phyloP scores from a whole-genome alignment of 345 rosid genomes.

The Pistacia integerrima region DNA sequence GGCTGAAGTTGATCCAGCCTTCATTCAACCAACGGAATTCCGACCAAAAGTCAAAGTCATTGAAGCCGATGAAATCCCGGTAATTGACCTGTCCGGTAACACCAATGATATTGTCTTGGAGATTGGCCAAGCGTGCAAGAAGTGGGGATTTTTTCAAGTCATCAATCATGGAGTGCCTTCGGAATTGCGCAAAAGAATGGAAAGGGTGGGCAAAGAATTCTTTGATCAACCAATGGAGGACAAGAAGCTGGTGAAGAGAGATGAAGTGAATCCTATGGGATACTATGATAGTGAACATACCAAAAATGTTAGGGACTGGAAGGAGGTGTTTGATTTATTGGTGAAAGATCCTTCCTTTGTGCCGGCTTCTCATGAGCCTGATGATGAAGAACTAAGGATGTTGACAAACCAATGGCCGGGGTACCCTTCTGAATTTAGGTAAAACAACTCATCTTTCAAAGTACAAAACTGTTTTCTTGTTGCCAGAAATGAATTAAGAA shows the following conservation, averaged over 20 bases:
- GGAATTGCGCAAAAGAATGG: slow-evolving; percentile 31
- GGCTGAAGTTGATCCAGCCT: slow-evolving; percentile 49
- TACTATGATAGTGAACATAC: slow-evolving; percentile 52
- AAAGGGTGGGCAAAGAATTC: slow-evolving; percentile 37
- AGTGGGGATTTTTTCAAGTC: slow-evolving; percentile 68
- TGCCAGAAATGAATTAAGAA: no score
- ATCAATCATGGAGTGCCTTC: slow-evolving; percentile 46
- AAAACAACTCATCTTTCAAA: not conserved
- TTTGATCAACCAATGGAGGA: slow-evolving; percentile 51
- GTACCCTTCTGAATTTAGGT: slow-evolving; percentile 52
- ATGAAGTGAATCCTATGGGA: slow-evolving; percentile 48
- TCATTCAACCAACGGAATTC: slow-evolving; percentile 47
- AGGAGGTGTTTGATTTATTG: slow-evolving; percentile 46
- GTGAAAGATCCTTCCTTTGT: slow-evolving; percentile 49
- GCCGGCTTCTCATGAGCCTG: slow-evolving; percentile 46
- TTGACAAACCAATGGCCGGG: slow-evolving; percentile 64
- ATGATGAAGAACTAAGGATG: slow-evolving; percentile 37
- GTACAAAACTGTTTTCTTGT: no score
- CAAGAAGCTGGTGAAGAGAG: slow-evolving; percentile 56
- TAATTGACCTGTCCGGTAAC: slow-evolving; percentile 45
- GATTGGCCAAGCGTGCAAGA: slow-evolving; percentile 52
- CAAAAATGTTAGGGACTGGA: not conserved
- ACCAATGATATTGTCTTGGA: slow-evolving; percentile 34
- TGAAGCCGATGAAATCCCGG: slow-evolving; percentile 46
- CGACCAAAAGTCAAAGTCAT: slow-evolving; percentile 30